Evolutionary conservation across 208 protist genomes (phyloP), one percentile per base, ranked within the genome.

Genomic region (Dictyostelium gargantuum): DNA sequence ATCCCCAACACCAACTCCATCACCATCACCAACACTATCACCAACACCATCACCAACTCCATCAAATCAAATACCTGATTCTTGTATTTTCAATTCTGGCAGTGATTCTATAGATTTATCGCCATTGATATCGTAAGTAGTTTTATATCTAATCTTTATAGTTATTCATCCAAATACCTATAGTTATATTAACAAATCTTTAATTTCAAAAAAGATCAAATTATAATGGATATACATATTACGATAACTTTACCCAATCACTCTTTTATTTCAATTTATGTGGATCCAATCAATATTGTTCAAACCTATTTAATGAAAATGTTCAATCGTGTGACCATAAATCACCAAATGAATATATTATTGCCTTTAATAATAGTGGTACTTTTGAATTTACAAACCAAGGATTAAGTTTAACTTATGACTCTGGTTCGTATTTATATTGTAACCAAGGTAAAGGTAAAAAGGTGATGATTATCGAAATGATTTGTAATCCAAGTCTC

Each of bases 81-180:
- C n/a, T n/a, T n/a, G n/a, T n/a, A n/a, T n/a, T n/a, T n/a, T n/a
- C n/a, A n/a, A n/a, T n/a, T n/a, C n/a, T n/a, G n/a, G n/a, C n/a
- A n/a, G n/a, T n/a, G n/a, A n/a, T n/a, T n/a, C n/a, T n/a, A 70
- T 70, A 40, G 63, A 70, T 70, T 40, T 70, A 70, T 70, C 63
- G 26, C 3, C 15, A 9, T 70, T 70, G 40, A 70, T 40, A 13
- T n/a, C 63, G 63, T 70, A 70, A 40, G 32, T 70, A 42, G 0
- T 29, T 11, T 32, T n/a, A 32, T 17, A 15, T 63, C n/a, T 15
- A 32, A 63, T 29, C 11, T 38, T n/a, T 13, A 70, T 1, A 38
- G 35, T 9, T 38, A 38, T 8, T 19, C 5, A 13, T 70, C 9
- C 1, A 19, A 23, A 19, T 56, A 56, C 6, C 1, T 5, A 23